Conservation (phyloP, 2,329 filamentous ascomycete genomes). For the Massarina eburnea region DNA sequence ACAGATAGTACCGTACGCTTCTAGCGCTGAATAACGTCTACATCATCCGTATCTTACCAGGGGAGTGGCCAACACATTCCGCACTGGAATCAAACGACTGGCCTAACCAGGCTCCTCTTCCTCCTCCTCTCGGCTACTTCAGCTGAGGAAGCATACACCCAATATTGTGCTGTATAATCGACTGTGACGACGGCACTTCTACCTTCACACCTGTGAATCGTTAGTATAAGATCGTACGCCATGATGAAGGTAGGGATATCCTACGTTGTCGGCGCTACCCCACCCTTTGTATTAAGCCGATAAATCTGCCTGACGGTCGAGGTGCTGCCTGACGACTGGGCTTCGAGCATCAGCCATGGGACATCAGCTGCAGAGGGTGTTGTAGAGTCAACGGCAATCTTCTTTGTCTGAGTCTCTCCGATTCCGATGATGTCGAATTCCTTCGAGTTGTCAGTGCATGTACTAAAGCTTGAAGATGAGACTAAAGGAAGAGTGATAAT, state of each 20-base stretch:
- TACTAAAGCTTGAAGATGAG: no score
- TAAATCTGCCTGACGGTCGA: constrained; percentile 70
- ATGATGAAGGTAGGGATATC: not conserved
- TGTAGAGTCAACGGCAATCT: constrained; percentile 57
- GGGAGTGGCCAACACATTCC: not conserved
- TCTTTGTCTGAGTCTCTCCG: constrained; percentile 67
- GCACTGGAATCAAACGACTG: constrained; percentile 1
- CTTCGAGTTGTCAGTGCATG: no score
- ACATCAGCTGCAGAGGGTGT: constrained; percentile 70
- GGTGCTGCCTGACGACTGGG: constrained; percentile 34
- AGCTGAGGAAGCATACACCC: constrained; percentile 51
- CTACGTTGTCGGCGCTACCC: constrained; percentile 61
- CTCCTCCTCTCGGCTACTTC: constrained; percentile 6
- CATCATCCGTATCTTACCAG: not conserved
- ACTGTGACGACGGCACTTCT: constrained; percentile 59
- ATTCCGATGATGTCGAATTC: constrained; percentile 76
- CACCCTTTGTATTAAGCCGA: constrained; percentile 79
- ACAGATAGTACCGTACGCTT: no score
- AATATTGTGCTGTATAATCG: constrained; percentile 82
- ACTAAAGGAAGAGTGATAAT: no score
- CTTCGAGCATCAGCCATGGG: constrained; percentile 74
- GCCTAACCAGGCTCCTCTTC: constrained; percentile 8
- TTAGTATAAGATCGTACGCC: not conserved
- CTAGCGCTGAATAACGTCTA: no score
- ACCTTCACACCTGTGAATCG: constrained; percentile 60